Evolutionary conservation across 306 rosid genomes (phyloP), one percentile per base, ranked within the genome.

Genomic region (Senna tora): DNA sequence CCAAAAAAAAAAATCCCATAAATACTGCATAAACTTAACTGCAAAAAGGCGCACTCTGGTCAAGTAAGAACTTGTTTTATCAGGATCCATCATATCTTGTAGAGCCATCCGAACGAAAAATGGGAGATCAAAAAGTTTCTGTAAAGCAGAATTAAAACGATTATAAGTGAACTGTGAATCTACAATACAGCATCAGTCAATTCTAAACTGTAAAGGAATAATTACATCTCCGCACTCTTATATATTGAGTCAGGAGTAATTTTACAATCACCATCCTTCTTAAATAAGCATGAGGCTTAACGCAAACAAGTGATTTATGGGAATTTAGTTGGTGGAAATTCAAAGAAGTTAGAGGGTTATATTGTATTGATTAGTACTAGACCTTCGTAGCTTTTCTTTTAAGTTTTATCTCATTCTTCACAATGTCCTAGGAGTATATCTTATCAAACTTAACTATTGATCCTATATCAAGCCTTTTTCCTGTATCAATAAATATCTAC

Each of bases 61-160:
- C 67, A 61, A 36, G 67, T 36, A 36, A 17, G 67, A 17, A 19
- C 47, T 61, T 38, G 67, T 34, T 61, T 61, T 61, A 17, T 61
- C 67, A 36, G 67, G 67, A 19, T 61, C 67, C 67, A 61, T 61
- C 49, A 38, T 38, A 61, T 61, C 67, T 36, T 61, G 67, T 39
- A 61, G 30, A 61, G 67, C 49, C 67, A 61, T 61, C 49, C 67
- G 67, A 61, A 38, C 32, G 9, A 61, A 13, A 61, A 61, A 61
- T 9, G 67, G 67, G 32, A 61, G 67, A 61, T 61, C 67, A 36
- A 36, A 61, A 38, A 61, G 11, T 61, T 61, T 61, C 67, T 61
- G 49, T 13, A 19, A 17, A 19, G 52, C 0, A 46, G 32, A 61
- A 61, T 4, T 16, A 16, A 9, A 38, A 61, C 4, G 49, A 61